A percentile compares a stretch with the other conserved stretches of the same genome.
Evolutionary conservation across 345 rosid species (phyloP).

Genomic region (Nasturtium officinale): DNA sequence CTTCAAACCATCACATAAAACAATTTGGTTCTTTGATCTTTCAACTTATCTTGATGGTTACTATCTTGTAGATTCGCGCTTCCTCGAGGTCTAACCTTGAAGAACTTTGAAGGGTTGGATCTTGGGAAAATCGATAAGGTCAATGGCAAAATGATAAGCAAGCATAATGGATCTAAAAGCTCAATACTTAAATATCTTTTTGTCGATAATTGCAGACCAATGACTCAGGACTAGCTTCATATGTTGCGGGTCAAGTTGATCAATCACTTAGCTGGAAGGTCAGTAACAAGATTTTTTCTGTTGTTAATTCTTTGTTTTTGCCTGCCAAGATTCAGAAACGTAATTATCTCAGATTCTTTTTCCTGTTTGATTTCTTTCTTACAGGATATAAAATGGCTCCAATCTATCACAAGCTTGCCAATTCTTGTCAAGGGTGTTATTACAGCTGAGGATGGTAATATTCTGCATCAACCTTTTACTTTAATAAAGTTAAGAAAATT

Average conservation of each 20-base stretch:
- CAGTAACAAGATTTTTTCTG: neutral
- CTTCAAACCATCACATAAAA: neutral
- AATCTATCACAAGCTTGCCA: slow-evolving; percentile 86
- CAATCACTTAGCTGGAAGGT: slow-evolving; percentile 93
- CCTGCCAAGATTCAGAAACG: neutral
- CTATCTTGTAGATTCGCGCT: slow-evolving; percentile 59
- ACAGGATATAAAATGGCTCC: slow-evolving; percentile 94
- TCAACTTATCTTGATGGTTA: neutral
- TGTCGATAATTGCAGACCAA: slow-evolving; percentile 50
- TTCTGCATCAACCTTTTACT: slow-evolving; percentile 11
- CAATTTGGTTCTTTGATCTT: neutral
- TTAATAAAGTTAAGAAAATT: neutral
- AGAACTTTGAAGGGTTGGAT: slow-evolving; percentile 89
- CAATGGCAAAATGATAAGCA: neutral
- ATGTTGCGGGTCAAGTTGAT: slow-evolving; percentile 86
- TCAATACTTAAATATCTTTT: neutral
- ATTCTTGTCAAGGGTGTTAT: slow-evolving; percentile 92
- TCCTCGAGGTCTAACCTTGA: slow-evolving; percentile 73
- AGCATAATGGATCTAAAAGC: neutral
- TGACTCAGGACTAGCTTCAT: slow-evolving; percentile 91
- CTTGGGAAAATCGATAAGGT: slow-evolving; percentile 81
- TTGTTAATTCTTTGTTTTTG: neutral
- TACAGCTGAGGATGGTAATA: slow-evolving; percentile 85
- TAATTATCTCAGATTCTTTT: neutral
- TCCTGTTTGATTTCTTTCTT: neutral